Percentiles rank a stretch among this genome's conserved stretches.
Conservation (phyloP, 257 asterid species). For the Striga asiatica region DNA sequence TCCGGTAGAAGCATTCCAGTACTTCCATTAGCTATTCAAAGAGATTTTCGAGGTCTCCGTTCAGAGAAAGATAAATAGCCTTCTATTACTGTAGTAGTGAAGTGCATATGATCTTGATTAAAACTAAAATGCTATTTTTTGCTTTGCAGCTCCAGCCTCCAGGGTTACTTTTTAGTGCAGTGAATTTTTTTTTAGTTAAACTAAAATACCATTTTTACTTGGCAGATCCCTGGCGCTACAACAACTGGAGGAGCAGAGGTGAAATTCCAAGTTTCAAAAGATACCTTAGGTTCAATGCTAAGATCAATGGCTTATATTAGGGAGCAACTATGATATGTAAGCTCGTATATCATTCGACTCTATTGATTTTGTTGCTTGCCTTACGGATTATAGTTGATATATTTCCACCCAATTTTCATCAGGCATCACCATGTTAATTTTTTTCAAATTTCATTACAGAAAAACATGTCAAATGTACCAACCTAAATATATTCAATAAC, state of each 20-base stretch:
- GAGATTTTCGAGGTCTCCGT: not conserved
- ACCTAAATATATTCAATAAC: not conserved
- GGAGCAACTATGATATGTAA: conserved; percentile 60
- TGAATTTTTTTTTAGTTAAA: no score
- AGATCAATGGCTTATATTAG: conserved; percentile 71
- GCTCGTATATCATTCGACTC: conserved; percentile 5
- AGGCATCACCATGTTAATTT: not conserved
- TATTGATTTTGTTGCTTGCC: conserved; percentile 3
- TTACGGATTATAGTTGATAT: not conserved
- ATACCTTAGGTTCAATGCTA: conserved; percentile 64
- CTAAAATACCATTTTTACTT: no score
- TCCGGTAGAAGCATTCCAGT: not conserved
- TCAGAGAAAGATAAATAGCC: not conserved
- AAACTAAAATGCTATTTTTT: conserved; percentile 11
- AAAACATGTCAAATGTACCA: not conserved
- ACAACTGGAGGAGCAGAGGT: conserved; percentile 63
- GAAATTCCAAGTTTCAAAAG: conserved; percentile 77
- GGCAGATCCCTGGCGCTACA: conserved; percentile 59
- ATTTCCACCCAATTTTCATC: not conserved
- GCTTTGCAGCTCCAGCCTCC: no score
- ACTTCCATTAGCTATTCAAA: not conserved
- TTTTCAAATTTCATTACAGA: not conserved
- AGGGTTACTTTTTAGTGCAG: no score
- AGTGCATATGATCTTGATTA: not conserved
- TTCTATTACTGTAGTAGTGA: not conserved